Evolutionary conservation across 192 early-diverging fungal genomes (phyloP).

Genomic region (Linnemannia elongata): DNA sequence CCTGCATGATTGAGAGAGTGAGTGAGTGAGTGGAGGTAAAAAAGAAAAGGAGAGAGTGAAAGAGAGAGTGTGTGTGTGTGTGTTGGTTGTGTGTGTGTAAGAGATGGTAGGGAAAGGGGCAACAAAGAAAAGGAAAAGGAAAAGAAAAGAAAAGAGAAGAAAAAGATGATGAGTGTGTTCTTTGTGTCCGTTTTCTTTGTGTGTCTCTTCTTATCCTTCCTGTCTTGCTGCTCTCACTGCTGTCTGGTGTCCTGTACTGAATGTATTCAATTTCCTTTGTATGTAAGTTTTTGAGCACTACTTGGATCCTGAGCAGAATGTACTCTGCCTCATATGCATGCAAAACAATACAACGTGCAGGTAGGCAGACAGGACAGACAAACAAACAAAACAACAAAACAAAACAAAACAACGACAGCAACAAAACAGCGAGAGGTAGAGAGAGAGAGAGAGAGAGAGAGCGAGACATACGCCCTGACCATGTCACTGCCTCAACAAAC

Average conservation of each 20-base stretch:
- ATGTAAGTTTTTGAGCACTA: too few relatives aligned
- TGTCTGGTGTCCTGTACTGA: not conserved
- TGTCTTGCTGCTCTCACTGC: not conserved
- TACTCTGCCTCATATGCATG: too few relatives aligned
- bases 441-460: too few relatives aligned
- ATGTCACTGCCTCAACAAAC: not conserved
- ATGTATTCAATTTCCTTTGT: too few relatives aligned
- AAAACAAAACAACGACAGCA: too few relatives aligned
- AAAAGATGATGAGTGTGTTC: not conserved
- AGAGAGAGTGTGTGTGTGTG: not conserved
- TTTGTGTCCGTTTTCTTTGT: not conserved
- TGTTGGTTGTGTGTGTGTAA: not conserved
- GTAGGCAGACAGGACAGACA: too few relatives aligned
- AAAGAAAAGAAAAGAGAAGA: not conserved
- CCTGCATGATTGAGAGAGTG: constrained; percentile 25
- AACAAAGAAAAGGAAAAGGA: not conserved
- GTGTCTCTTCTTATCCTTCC: not conserved
- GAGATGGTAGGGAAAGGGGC: not conserved
- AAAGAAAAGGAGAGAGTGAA: not conserved
- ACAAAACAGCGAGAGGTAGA: too few relatives aligned
- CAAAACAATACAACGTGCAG: too few relatives aligned
- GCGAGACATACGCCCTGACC: not conserved
- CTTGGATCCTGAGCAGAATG: too few relatives aligned
- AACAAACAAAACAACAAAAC: too few relatives aligned
- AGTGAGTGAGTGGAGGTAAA: not conserved